Conservation (phyloP, 2,329 filamentous ascomycete genomes). For the Bipolaris victoriae region DNA sequence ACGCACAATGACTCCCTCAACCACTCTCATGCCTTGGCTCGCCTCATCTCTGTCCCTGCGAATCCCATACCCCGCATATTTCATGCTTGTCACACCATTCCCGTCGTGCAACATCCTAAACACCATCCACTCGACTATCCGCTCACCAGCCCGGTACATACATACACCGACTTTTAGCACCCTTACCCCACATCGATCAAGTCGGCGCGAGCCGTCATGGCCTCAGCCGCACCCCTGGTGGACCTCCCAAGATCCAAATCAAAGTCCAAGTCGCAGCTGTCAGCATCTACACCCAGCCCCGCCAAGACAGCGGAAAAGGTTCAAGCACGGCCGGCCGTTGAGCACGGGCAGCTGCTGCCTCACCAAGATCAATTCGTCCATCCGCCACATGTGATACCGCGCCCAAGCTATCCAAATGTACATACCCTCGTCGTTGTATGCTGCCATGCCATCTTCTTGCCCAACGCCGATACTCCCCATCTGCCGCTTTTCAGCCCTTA, state of each 20-base stretch:
- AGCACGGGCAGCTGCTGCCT: conserved; percentile 6
- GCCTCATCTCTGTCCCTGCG: background rate
- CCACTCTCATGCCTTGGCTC: background rate
- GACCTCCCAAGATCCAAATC: conserved; percentile 42
- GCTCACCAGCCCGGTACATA: background rate
- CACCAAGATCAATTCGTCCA: conserved; percentile 33
- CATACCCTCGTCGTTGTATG: conserved; percentile 75
- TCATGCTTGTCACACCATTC: background rate
- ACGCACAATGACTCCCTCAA: background rate
- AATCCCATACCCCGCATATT: conserved; percentile 5
- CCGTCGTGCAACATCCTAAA: background rate
- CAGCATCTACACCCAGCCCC: conserved; percentile 15
- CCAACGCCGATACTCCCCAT: conserved; percentile 31
- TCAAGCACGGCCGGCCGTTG: conserved; percentile 7
- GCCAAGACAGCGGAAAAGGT: conserved; percentile 14
- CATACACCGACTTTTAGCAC: background rate
- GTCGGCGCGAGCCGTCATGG: conserved; percentile 28
- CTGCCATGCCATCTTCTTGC: conserved; percentile 78
- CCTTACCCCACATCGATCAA: conserved; percentile 18
- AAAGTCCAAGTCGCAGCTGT: conserved; percentile 3
- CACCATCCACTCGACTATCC: background rate
- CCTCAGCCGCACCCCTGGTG: conserved; percentile 38
- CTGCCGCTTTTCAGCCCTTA: conserved; percentile 41
- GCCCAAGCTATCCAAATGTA: conserved; percentile 31
- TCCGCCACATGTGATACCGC: conserved; percentile 38